Evolutionary conservation across 2,329 filamentous ascomycete genomes (phyloP), one percentile per base, ranked within the genome.

Genomic region (Septoria linicola): DNA sequence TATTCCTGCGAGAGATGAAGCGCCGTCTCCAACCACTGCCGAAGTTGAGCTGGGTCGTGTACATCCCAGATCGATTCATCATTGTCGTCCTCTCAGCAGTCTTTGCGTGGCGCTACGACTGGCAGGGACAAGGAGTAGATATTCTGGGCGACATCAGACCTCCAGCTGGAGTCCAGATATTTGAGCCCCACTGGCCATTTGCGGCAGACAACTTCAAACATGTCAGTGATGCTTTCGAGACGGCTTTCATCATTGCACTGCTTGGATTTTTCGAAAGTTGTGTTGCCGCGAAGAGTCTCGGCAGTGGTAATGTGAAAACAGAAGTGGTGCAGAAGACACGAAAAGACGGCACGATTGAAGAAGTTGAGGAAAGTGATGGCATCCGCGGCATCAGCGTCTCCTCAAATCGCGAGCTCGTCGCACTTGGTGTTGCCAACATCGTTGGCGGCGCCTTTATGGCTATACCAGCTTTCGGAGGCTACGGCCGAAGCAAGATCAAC

Each of bases 221-320:
- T 66, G 88, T 95, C 47, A 85, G 87, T 17, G 87, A 89, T 56
- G 87, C 89, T 31, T 87, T 97, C 79, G 85, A 88, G 44, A 97
- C 93, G 0, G 87, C 89, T 0, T 96, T 99, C 65, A 78, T 97
- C 47, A 96, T 99, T 58, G 89, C 91, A 0, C 78, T 99, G 19
- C 83, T 99, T 0, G 93, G 93, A n/a, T 99, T 99, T 72, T 99
- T 99, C 63, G 93, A 99, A 70, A 96, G 89, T 2, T 96, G 90
- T 0, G 90, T 99, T 10, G 93, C 93, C 1, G 93, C 93, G 30
- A 97, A 97, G 72, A 92, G 88, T 56, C 74, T 99, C 2, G 87
- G 87, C 11, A 76, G 75, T 41, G 76, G 76, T 5, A 81, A 75
- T 49, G 61, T 63, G 8, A 82, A 85, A 57, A 70, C 67, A 8